A percentile compares a stretch with the other conserved stretches of the same genome.
phyloP scores from a whole-genome alignment of 2,329 filamentous ascomycete species.

The Aspergillus tanneri region DNA sequence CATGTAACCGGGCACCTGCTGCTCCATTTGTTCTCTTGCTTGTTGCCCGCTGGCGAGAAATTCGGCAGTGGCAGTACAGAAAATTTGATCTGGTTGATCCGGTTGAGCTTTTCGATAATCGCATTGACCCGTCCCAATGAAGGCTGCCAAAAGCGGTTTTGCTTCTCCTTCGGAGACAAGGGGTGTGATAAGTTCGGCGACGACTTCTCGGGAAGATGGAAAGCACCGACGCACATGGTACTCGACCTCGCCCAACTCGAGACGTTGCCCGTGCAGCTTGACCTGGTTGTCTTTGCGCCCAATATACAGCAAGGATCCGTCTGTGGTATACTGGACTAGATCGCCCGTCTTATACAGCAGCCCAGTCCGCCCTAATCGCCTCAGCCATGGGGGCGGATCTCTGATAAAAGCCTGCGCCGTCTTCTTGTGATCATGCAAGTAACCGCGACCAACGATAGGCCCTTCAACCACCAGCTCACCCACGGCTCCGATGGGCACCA shows the following conservation, averaged over 20 bases:
- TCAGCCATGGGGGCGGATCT: background rate
- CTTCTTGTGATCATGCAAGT: constrained; percentile 15
- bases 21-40: too few relatives aligned
- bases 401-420: background rate
- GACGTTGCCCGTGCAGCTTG: background rate
- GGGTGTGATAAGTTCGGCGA: too few relatives aligned
- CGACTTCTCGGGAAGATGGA: too few relatives aligned
- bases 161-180: too few relatives aligned
- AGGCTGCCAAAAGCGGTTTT: too few relatives aligned
- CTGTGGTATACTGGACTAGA: background rate
- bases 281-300: background rate
- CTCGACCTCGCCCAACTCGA: constrained; percentile 1
- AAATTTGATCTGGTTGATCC: too few relatives aligned
- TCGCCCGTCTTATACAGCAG: background rate
- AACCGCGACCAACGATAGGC: constrained; percentile 22
- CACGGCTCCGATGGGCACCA: constrained; percentile 21
- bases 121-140: too few relatives aligned
- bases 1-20: background rate
- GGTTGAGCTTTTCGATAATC: too few relatives aligned
- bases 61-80: too few relatives aligned
- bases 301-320: background rate
- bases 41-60: too few relatives aligned
- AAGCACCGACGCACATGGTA: background rate
- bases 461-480: constrained; percentile 36
- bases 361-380: background rate